phyloP scores from a whole-genome alignment of 371 early-diverging fungal genomes.

The Saksenaea vasiformis region DNA sequence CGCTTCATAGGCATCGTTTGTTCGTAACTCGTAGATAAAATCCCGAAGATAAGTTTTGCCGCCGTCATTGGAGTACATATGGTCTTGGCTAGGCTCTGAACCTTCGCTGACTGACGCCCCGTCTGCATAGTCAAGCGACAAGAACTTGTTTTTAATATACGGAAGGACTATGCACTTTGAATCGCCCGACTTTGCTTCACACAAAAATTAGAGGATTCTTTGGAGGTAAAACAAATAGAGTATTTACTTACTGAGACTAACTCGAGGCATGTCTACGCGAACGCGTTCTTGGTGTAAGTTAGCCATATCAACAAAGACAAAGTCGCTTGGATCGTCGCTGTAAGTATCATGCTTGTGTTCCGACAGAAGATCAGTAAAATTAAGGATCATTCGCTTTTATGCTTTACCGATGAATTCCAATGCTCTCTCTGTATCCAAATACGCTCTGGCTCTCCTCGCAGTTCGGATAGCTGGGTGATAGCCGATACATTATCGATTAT shows the following conservation, averaged over 20 bases:
- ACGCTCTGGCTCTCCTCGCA: not conserved
- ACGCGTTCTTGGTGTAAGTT: constrained; percentile 37
- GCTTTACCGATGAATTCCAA: not conserved
- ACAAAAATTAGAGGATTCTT: not conserved
- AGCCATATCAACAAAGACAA: constrained; percentile 39
- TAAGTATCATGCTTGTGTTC: constrained; percentile 27
- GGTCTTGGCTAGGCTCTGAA: not conserved
- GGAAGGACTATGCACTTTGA: constrained; percentile 35
- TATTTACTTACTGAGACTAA: not conserved
- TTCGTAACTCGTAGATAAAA: not conserved
- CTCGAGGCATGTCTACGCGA: constrained; percentile 29
- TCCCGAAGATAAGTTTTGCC: constrained; percentile 2
- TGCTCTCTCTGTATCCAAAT: not conserved
- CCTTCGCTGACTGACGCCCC: constrained; percentile 21
- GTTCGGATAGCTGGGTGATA: not conserved
- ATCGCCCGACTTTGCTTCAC: constrained; percentile 27
- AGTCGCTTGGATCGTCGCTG: constrained; percentile 27
- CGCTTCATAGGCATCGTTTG: constrained; percentile 13
- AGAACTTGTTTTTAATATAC: constrained; percentile 30
- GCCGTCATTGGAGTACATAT: not conserved
- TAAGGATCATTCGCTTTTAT: not conserved
- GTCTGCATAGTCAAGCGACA: constrained; percentile 36
- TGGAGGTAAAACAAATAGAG: not conserved
- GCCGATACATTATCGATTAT: constrained; percentile 12
- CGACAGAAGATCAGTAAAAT: not conserved